Evolutionary conservation across 176 grass and related monocot genomes (phyloP).

Genomic region (Hordeum marinum): DNA sequence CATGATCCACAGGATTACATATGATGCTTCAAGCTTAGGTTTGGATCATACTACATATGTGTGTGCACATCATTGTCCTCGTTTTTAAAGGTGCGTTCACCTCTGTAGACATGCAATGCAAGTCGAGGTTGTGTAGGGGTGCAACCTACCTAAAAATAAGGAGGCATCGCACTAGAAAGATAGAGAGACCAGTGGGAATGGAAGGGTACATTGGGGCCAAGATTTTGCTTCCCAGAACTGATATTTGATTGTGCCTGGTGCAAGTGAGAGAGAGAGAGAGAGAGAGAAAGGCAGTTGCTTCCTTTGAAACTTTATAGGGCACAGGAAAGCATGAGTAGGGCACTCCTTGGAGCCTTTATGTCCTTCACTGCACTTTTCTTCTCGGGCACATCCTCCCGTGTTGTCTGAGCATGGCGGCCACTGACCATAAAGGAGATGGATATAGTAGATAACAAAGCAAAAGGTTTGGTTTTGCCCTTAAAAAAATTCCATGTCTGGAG

Average conservation of each 20-base stretch:
- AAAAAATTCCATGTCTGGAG: not conserved
- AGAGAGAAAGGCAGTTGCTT: conserved; percentile 32
- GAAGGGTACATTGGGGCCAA: not conserved
- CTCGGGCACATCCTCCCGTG: conserved; percentile 40
- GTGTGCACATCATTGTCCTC: conserved; percentile 20
- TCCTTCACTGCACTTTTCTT: conserved; percentile 27
- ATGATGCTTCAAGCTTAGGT: conserved; percentile 43
- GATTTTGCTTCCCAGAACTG: conserved; percentile 10
- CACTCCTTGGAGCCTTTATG: conserved; percentile 43
- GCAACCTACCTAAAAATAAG: conserved; percentile 5
- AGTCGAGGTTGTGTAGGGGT: not conserved
- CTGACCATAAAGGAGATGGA: conserved; percentile 20
- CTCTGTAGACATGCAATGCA: not conserved
- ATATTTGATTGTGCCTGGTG: conserved; percentile 28
- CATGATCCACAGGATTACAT: conserved; percentile 23
- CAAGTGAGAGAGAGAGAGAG: not conserved
- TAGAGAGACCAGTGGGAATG: conserved; percentile 5
- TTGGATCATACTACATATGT: not conserved
- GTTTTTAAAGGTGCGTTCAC: conserved; percentile 13
- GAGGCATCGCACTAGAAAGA: not conserved
- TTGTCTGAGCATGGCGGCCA: conserved; percentile 35
- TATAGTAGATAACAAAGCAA: conserved; percentile 6
- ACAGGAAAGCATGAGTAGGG: conserved; percentile 65
- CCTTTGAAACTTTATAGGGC: conserved; percentile 47
- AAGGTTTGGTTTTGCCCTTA: not conserved